Evolutionary conservation across 257 asterid genomes (phyloP).

Genomic region (Jasminum sambac): DNA sequence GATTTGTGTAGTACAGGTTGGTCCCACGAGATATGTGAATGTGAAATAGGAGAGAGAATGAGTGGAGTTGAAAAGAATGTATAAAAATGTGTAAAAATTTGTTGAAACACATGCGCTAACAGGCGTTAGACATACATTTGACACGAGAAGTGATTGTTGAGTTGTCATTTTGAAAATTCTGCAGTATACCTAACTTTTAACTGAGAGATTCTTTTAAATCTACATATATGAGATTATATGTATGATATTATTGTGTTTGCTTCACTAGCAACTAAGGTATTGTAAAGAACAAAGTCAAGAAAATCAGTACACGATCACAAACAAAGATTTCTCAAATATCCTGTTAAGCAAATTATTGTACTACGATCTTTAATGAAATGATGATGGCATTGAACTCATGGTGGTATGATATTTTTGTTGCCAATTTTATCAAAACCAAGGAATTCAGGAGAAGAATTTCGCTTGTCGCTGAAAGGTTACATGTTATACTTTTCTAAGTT

Average conservation of each 20-base stretch:
- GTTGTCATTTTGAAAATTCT: slow-evolving; percentile 3
- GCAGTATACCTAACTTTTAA: not conserved
- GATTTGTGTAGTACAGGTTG: too few species aligned
- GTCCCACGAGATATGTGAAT: too few species aligned
- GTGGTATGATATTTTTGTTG: slow-evolving; percentile 1
- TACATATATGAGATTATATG: not conserved
- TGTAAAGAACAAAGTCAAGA: not conserved
- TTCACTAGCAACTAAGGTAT: not conserved
- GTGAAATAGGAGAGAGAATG: too few species aligned
- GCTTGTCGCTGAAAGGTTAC: not conserved
- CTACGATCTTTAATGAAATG: slow-evolving; percentile 2
- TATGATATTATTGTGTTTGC: not conserved
- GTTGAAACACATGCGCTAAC: too few species aligned
- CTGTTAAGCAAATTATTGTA: not conserved
- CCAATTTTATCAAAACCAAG: not conserved
- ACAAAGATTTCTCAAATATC: not conserved
- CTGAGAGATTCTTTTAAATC: slow-evolving; percentile 3
- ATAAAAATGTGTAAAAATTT: too few species aligned
- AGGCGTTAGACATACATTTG: slow-evolving; percentile 3
- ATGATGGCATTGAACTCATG: not conserved
- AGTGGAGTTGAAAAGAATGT: too few species aligned
- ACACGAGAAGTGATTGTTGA: not conserved
- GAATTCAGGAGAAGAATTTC: not conserved
- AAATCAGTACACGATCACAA: not conserved
- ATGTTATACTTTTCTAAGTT: not conserved